Evolutionary conservation across 1,284 basidiomycete genomes (phyloP).

Genomic region (Fistulinella cinereoalba): DNA sequence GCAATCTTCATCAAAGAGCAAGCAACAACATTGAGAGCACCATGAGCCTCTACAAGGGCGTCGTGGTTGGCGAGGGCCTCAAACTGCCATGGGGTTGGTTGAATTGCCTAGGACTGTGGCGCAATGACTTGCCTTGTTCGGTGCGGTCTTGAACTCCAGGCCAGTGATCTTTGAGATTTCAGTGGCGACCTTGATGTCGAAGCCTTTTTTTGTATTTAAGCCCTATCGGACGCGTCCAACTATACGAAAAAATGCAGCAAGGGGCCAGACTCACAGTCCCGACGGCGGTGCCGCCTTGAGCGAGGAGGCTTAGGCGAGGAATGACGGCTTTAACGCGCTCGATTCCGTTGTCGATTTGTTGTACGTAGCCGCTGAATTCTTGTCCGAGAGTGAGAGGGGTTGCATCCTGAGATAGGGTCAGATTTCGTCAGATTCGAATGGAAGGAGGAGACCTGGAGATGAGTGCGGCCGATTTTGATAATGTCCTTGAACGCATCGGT

Average conservation of each 20-base stretch:
- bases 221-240: constrained; percentile 54
- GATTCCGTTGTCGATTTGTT: constrained; percentile 91
- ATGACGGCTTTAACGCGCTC: constrained; percentile 81
- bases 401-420: constrained; percentile 66
- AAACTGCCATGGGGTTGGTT: constrained; percentile 54
- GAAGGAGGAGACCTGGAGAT: constrained; percentile 66
- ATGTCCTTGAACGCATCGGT: constrained; percentile 81
- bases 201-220: constrained; percentile 95
- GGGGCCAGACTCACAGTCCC: constrained; percentile 70
- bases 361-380: constrained; percentile 98
- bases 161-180: constrained; percentile 94
- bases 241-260: background rate
- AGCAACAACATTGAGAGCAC: constrained; percentile 93
- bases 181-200: constrained; percentile 91
- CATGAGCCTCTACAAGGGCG: constrained; percentile 95
- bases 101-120: background rate
- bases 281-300: constrained; percentile 98
- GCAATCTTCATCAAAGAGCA: constrained; percentile 99
- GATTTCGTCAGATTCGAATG: background rate
- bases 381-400: constrained; percentile 97
- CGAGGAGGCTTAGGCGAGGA: constrained; percentile 86
- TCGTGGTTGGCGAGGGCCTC: constrained; percentile 97
- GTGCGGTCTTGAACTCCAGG: constrained; percentile 90
- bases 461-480: constrained; percentile 99
- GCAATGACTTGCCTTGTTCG: constrained; percentile 77